Percentiles rank a stretch among this genome's conserved stretches.
Evolutionary conservation across 1,284 basidiomycete species (phyloP).

Genomic region (Wallemia ichthyophaga): DNA sequence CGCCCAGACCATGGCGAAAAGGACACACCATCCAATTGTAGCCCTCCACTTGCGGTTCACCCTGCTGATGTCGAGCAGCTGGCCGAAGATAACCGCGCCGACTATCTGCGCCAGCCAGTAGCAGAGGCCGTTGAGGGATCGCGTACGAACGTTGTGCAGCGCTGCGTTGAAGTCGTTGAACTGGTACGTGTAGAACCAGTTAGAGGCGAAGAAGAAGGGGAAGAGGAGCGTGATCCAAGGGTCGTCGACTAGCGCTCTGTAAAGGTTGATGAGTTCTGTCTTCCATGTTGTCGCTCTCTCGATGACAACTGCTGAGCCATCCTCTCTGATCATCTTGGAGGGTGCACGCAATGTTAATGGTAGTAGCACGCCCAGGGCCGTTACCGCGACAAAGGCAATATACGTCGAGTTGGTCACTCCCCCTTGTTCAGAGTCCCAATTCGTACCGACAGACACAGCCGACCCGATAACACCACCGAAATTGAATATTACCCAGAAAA

Average conservation of each 20-base stretch:
- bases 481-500: conserved; percentile 17
- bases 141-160: conserved; percentile 11
- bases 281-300: conserved; percentile 10
- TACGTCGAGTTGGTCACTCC: not conserved
- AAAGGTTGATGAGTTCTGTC: conserved; percentile 8
- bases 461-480: conserved; percentile 19
- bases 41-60: not conserved
- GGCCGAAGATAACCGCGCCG: not conserved
- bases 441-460: conserved; percentile 18
- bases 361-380: conserved; percentile 3
- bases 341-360: conserved; percentile 3
- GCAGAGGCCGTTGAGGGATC: conserved; percentile 13
- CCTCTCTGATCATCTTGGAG: conserved; percentile 7
- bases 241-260: conserved; percentile 6
- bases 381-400: conserved; percentile 8
- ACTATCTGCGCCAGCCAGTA: conserved; percentile 12
- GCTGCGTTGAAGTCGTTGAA: conserved; percentile 7
- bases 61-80: not conserved
- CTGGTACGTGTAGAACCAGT: conserved; percentile 7
- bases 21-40: not conserved
- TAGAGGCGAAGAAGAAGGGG: conserved; percentile 11
- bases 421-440: conserved; percentile 6
- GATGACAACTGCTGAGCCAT: conserved; percentile 9
- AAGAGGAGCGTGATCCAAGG: conserved; percentile 9
- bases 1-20: conserved; percentile 1